These are phyloP conservation scores for Simmondsia chinensis DNA, from an alignment of 148 eudicot genomes.

Conservation along the genomic window DNA sequence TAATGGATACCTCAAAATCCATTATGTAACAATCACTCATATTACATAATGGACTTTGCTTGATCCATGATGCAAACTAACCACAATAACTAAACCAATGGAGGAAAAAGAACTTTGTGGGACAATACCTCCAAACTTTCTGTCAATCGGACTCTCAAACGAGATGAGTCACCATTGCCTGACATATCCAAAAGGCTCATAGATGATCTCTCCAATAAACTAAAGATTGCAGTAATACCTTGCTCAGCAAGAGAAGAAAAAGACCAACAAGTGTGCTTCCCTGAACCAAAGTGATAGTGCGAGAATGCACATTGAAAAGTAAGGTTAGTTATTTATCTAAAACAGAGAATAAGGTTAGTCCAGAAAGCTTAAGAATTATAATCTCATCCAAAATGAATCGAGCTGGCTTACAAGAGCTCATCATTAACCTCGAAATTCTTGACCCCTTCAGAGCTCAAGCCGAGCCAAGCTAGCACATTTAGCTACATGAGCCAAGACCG, in stretches of 20 bases:
- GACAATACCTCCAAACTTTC: constrained; percentile 54
- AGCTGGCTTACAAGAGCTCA: too few relatives aligned
- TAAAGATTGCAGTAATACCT: constrained; percentile 26
- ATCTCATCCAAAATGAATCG: too few relatives aligned
- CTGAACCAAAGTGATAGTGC: constrained; percentile 11
- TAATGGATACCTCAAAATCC: too few relatives aligned
- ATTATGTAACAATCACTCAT: too few relatives aligned
- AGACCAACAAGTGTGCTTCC: constrained; percentile 43
- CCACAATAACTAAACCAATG: too few relatives aligned
- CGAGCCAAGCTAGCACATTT: too few relatives aligned
- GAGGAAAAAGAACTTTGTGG: neutral
- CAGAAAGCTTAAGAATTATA: too few relatives aligned
- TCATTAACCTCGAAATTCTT: too few relatives aligned
- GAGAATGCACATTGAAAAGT: neutral
- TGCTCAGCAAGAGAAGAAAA: constrained; percentile 43
- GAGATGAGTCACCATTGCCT: constrained; percentile 19
- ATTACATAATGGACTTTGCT: neutral
- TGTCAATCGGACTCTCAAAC: constrained; percentile 54
- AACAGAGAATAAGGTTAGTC: too few relatives aligned
- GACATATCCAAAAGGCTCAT: constrained; percentile 9
- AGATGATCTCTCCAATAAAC: constrained; percentile 13
- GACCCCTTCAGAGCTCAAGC: too few relatives aligned
- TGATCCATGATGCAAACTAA: neutral
- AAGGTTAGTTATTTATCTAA: neutral
- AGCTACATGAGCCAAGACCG: too few relatives aligned